Evolutionary conservation across 2,329 filamentous ascomycete species (phyloP).

Genomic region (Epichloe gansuensis): DNA sequence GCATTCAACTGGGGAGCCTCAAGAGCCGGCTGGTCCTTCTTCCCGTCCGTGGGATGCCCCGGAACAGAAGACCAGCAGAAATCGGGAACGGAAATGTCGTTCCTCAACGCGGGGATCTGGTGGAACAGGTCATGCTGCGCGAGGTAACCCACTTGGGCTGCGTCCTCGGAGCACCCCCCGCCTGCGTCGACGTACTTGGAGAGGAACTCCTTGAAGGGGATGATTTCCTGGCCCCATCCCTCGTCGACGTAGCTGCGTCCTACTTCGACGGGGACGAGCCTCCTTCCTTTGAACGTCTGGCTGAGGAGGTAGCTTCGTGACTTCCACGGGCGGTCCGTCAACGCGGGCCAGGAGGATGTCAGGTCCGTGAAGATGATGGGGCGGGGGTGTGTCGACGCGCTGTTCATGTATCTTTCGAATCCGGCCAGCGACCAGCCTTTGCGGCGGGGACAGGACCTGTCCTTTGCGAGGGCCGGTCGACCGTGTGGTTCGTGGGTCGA

Average conservation of each 20-base stretch:
- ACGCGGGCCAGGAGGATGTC: slow-evolving; percentile 60
- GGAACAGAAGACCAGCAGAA: slow-evolving; percentile 67
- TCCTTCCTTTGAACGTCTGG: slow-evolving; percentile 59
- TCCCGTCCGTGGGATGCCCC: slow-evolving; percentile 28
- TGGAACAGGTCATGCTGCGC: slow-evolving; percentile 81
- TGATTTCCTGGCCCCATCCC: slow-evolving; percentile 71
- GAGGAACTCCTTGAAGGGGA: slow-evolving; percentile 63
- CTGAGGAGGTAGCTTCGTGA: slow-evolving; percentile 61
- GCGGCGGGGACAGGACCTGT: slow-evolving; percentile 14
- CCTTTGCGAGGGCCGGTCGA: slow-evolving; percentile 13
- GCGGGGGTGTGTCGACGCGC: slow-evolving; percentile 26
- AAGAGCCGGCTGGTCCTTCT: slow-evolving; percentile 26
- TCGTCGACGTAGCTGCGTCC: slow-evolving; percentile 79
- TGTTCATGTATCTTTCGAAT: slow-evolving; percentile 49
- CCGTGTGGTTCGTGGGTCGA: slow-evolving; percentile 17
- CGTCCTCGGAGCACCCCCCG: not conserved
- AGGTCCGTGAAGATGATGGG: slow-evolving; percentile 60
- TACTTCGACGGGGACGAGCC: slow-evolving; percentile 76
- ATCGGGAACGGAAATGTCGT: slow-evolving; percentile 71
- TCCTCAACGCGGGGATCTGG: slow-evolving; percentile 64
- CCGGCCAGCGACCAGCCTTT: slow-evolving; percentile 37
- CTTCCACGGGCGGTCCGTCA: slow-evolving; percentile 55
- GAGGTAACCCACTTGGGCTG: slow-evolving; percentile 53
- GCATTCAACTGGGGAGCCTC: slow-evolving; percentile 65
- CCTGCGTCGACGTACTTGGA: slow-evolving; percentile 37